phyloP scores from a whole-genome alignment of 2,329 filamentous ascomycete genomes.

The Pyrenochaeta sp. region DNA sequence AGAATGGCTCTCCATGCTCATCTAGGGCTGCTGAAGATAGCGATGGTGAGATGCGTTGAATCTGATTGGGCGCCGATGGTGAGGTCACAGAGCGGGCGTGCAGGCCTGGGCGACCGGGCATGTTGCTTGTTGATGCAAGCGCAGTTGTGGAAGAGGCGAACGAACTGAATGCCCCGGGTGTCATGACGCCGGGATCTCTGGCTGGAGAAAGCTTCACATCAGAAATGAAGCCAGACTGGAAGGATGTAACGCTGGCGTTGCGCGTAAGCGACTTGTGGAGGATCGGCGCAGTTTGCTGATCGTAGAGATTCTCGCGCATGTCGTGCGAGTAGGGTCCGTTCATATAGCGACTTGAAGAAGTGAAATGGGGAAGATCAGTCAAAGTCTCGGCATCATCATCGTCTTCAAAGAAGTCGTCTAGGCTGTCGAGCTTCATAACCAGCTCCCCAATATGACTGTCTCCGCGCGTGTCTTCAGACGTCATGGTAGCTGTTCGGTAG shows the following conservation, averaged over 20 bases:
- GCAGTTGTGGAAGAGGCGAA: conserved; percentile 36
- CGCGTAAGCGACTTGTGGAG: conserved; percentile 80
- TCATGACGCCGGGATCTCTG: conserved; percentile 61
- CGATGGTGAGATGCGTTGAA: conserved; percentile 56
- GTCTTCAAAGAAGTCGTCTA: conserved; percentile 65
- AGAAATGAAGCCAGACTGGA: conserved; percentile 83
- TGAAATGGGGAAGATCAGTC: conserved; percentile 45
- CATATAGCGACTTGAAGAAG: conserved; percentile 39
- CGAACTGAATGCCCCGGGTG: conserved; percentile 64
- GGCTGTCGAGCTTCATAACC: conserved; percentile 66
- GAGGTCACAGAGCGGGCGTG: conserved; percentile 88
- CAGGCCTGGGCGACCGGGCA: conserved; percentile 66
- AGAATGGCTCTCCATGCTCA: conserved; percentile 77
- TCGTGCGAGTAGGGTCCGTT: conserved; percentile 36
- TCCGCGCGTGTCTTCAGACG: conserved; percentile 80
- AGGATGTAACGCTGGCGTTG: conserved; percentile 76
- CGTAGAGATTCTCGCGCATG: conserved; percentile 79
- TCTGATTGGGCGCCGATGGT: conserved; percentile 65
- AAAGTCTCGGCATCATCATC: conserved; percentile 49
- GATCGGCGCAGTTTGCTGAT: conserved; percentile 91
- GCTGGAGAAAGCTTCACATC: conserved; percentile 71
- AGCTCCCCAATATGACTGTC: conserved; percentile 83
- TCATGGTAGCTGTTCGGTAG: conserved; percentile 88
- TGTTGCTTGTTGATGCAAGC: conserved; percentile 24
- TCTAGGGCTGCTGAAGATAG: conserved; percentile 76